Base-by-base conservation (phyloP, 208 protist genomes). In the Leptomonas seymouri region DNA sequence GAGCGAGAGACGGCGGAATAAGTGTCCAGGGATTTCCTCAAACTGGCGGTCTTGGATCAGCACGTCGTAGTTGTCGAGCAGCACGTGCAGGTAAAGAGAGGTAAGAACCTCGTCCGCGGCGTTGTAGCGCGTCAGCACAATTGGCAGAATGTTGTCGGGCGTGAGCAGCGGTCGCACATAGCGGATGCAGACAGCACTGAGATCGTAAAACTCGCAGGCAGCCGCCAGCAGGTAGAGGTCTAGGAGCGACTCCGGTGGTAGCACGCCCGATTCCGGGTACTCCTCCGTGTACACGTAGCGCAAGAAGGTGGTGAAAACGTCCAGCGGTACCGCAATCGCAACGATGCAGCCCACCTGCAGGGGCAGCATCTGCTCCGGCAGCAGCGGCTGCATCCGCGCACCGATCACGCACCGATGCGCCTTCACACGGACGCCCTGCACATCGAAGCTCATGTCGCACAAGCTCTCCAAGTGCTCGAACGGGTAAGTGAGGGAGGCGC, bases 331-430 rank as follows among this genome's bases (percentile, higher is more conserved):
- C 25, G 84, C 74, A 36, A 94, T 94, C 20, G 89, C 64, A 8
- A 97, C 87, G 51, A 91, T 87, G 64, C 88, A 93, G 61, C 84
- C 87, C 9, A 71, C 54, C 76, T 93, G 88, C 63, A 97, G 69
- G 31, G 91, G 87, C 28, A 94, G 62, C 85, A 93, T 89, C 65
- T 77, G 56, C 45, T 90, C 82, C 27, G 89, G 89, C 42, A 97
- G 72, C 48, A 97, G 60, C 27, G 89, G 80, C 41, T 78, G 76
- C 87, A 93, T 94, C 27, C 91, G 89, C 8, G 87, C 86, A 15
- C 78, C 89, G 61, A 97, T 81, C n/a, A 97, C 82, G 57, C 91
- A 97, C n/a, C 89, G 87, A 75, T 97, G 91, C 15, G 91, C 89
- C 71, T 89, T 90, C 20, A 94, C 73, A 9, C 85, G 80, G 14